These are phyloP conservation scores for Sporothrix brunneoviolacea DNA, from an alignment of 2,329 filamentous ascomycete species.

Conservation along the genomic window DNA sequence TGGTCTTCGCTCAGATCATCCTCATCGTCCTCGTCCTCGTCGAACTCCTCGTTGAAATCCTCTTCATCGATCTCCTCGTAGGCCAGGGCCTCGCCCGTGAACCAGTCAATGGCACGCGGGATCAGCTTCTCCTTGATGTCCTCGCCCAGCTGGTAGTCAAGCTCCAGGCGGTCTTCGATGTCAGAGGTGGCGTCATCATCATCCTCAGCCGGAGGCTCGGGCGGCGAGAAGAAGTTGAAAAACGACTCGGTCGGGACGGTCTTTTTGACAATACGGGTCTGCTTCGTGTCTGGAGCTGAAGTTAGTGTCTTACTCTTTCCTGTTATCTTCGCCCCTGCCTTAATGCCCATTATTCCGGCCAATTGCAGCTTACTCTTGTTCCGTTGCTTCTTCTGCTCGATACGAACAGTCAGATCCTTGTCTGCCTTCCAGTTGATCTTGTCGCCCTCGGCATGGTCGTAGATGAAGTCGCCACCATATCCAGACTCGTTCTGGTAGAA, in stretches of 20 bases:
- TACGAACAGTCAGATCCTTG: constrained; percentile 86
- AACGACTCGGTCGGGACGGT: constrained; percentile 98
- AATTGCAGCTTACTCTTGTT: constrained; percentile 76
- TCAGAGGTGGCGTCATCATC: constrained; percentile 75
- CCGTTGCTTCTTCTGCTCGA: constrained; percentile 99
- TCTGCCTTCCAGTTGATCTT: constrained; percentile 95
- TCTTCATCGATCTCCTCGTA: constrained; percentile 88
- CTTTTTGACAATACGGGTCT: constrained; percentile 98
- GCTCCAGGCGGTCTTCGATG: constrained; percentile 94
- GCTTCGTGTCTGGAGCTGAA: constrained; percentile 82
- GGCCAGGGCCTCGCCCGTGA: constrained; percentile 94
- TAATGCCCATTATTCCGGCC: too few relatives aligned
- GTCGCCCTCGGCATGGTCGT: constrained; percentile 96
- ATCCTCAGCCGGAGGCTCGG: constrained; percentile 70
- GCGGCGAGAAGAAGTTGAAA: constrained; percentile 98
- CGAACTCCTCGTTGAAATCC: constrained; percentile 73
- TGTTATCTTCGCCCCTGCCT: neutral
- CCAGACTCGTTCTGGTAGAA: constrained; percentile 98
- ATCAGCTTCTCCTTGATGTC: constrained; percentile 99
- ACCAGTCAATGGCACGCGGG: constrained; percentile 97
- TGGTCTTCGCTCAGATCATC: constrained; percentile 80
- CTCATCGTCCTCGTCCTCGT: constrained; percentile 89
- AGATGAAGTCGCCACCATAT: constrained; percentile 98
- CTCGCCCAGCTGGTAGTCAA: constrained; percentile 97
- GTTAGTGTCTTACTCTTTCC: neutral